These are phyloP conservation scores for Termitomyces sp. DNA, from an alignment of 1,284 basidiomycete species.

Conservation along the genomic window DNA sequence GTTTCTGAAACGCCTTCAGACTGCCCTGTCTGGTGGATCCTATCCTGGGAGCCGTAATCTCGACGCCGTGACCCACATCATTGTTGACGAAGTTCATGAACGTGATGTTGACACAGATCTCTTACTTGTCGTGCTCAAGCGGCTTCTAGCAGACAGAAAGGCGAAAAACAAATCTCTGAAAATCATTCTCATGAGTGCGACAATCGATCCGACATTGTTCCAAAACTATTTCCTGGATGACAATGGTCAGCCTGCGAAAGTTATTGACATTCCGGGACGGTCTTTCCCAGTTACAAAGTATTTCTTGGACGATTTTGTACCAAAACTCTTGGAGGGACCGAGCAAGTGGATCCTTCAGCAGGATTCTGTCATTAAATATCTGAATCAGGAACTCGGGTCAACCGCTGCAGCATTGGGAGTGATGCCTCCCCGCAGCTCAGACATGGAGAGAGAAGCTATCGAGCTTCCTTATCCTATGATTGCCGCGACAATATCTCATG, in stretches of 20 bases:
- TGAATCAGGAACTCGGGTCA: constrained; percentile 67
- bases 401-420: constrained; percentile 25
- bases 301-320: constrained; percentile 79
- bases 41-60: constrained; percentile 40
- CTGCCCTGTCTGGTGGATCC: constrained; percentile 48
- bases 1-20: constrained; percentile 86
- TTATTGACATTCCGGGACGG: constrained; percentile 88
- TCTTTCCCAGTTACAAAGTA: constrained; percentile 84
- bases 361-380: constrained; percentile 74
- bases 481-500: constrained; percentile 79
- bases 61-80: constrained; percentile 85
- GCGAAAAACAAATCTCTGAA: constrained; percentile 76
- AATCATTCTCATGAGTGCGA: constrained; percentile 93
- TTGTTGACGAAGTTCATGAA: constrained; percentile 97
- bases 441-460: constrained; percentile 53
- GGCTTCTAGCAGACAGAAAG: constrained; percentile 75
- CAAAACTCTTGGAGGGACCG: constrained; percentile 40
- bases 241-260: constrained; percentile 58
- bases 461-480: constrained; percentile 84
- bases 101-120: constrained; percentile 94
- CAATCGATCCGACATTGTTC: constrained; percentile 89
- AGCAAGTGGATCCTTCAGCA: constrained; percentile 70
- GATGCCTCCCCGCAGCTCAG: constrained; percentile 16
- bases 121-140: constrained; percentile 87
- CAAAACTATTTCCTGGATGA: constrained; percentile 80